Percentiles rank a stretch among this genome's conserved stretches.
These are phyloP conservation scores for Xylariomycetidae sp. DNA, from an alignment of 2,329 filamentous ascomycete genomes.

Conservation along the genomic window DNA sequence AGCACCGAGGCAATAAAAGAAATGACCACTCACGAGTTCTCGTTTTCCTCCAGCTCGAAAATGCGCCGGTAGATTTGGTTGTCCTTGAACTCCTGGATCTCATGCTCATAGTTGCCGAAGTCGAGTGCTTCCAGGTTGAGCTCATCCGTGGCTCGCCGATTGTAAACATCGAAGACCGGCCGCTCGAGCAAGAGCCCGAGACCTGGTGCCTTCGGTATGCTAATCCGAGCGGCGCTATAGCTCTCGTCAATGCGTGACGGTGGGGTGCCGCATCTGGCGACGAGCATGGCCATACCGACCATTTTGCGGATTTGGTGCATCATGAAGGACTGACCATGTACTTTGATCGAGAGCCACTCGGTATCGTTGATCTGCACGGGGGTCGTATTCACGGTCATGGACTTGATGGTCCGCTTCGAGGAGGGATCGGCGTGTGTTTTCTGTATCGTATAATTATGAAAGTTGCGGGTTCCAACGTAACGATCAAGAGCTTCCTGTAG, in stretches of 20 bases:
- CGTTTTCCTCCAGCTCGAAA: slow-evolving; percentile 82
- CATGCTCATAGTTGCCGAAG: slow-evolving; percentile 71
- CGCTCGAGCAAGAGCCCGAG: slow-evolving; percentile 83
- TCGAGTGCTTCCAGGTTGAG: slow-evolving; percentile 66
- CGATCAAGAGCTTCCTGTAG: slow-evolving; percentile 70
- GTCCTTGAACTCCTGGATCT: slow-evolving; percentile 87
- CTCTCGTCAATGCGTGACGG: slow-evolving; percentile 66
- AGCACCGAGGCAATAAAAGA: slow-evolving; percentile 2
- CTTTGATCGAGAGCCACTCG: slow-evolving; percentile 92
- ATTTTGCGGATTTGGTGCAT: slow-evolving; percentile 99
- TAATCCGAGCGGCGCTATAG: slow-evolving; percentile 68
- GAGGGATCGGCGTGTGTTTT: slow-evolving; percentile 79
- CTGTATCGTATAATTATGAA: slow-evolving; percentile 95
- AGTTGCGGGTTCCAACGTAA: slow-evolving; percentile 85
- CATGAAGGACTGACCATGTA: slow-evolving; percentile 99
- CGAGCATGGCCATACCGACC: slow-evolving; percentile 85
- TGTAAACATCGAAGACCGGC: slow-evolving; percentile 89
- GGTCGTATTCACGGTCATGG: slow-evolving; percentile 70
- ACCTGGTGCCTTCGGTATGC: slow-evolving; percentile 90
- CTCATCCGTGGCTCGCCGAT: slow-evolving; percentile 61
- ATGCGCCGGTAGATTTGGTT: slow-evolving; percentile 88
- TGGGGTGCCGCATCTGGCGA: slow-evolving; percentile 79
- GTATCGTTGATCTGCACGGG: slow-evolving; percentile 86
- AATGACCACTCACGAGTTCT: slow-evolving; percentile 66
- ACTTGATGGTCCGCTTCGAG: slow-evolving; percentile 86